Evolutionary conservation across 2,329 filamentous ascomycete species (phyloP).

Genomic region (Penicillium sp.): DNA sequence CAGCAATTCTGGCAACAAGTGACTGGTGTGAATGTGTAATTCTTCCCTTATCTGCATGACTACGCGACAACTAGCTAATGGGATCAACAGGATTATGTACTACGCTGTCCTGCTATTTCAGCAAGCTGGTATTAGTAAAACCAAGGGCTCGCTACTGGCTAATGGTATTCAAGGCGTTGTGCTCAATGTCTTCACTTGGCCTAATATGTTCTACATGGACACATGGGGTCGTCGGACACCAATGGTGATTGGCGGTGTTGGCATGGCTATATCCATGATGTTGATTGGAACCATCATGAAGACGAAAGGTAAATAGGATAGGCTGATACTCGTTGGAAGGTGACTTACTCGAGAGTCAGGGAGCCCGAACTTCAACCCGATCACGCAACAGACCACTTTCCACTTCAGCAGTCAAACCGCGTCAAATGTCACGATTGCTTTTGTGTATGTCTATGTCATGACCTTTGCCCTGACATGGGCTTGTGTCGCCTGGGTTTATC

Average conservation of each 20-base stretch:
- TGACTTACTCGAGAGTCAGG: constrained; percentile 8
- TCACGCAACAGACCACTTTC: constrained; percentile 25
- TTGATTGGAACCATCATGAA: constrained; percentile 27
- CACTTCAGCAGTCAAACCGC: constrained; percentile 10
- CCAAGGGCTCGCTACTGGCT: constrained; percentile 23
- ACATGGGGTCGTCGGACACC: constrained; percentile 27
- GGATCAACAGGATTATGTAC: constrained; percentile 24
- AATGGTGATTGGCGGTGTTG: constrained; percentile 24
- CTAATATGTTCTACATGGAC: constrained; percentile 29
- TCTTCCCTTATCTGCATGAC: background rate
- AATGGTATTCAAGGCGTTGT: constrained; percentile 29
- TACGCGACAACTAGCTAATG: background rate
- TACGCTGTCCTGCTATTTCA: constrained; percentile 30
- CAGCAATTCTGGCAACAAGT: constrained; percentile 24
- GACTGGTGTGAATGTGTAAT: constrained; percentile 22
- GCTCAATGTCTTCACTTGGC: constrained; percentile 27
- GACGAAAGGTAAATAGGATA: constrained; percentile 15
- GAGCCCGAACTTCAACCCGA: constrained; percentile 15
- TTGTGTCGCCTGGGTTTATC: constrained; percentile 23
- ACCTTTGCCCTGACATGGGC: constrained; percentile 30
- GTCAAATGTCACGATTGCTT: constrained; percentile 24
- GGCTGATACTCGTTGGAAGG: background rate
- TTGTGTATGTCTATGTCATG: constrained; percentile 29
- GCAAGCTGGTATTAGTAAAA: constrained; percentile 24
- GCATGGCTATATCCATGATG: constrained; percentile 28